Percentiles rank a stretch among this genome's conserved stretches.
Evolutionary conservation across 139 green algal genomes (phyloP).

Genomic region (Asterochloris erici): DNA sequence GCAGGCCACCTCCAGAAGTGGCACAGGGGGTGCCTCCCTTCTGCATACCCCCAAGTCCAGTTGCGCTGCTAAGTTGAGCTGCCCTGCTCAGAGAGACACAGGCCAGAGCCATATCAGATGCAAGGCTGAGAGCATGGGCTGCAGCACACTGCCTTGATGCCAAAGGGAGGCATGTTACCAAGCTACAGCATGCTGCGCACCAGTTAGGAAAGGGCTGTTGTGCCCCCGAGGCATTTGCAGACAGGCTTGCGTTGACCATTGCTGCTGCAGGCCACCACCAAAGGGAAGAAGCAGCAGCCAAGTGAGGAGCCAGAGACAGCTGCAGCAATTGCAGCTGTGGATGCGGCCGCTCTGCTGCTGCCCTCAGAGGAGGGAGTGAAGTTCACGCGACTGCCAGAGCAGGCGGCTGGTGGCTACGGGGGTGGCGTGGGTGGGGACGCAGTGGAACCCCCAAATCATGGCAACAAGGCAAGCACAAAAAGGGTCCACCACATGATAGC

Average conservation of each 20-base stretch:
- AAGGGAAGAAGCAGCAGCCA: neutral
- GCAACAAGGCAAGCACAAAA: neutral
- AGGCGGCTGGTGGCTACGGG: slow-evolving; percentile 6
- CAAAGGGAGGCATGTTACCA: neutral
- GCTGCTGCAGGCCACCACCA: neutral
- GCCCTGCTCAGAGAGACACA: no score
- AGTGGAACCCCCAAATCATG: slow-evolving; percentile 2
- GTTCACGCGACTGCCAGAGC: slow-evolving; percentile 4
- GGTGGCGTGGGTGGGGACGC: neutral
- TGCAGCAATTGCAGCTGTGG: slow-evolving; percentile 11
- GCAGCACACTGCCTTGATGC: neutral
- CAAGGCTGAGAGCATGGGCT: no score
- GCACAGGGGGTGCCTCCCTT: no score
- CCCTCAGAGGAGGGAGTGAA: slow-evolving; percentile 3
- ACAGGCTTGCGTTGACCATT: neutral
- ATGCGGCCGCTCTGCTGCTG: slow-evolving; percentile 9
- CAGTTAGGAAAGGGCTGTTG: neutral
- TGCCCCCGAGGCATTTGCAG: neutral
- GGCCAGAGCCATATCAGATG: no score
- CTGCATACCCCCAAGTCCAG: no score
- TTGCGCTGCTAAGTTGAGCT: no score
- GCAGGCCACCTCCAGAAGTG: no score
- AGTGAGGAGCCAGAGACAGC: neutral
- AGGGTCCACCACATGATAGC: neutral
- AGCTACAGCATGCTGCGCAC: neutral